phyloP scores from a whole-genome alignment of 164 flowering plant species.

The Berberis vulgaris region DNA sequence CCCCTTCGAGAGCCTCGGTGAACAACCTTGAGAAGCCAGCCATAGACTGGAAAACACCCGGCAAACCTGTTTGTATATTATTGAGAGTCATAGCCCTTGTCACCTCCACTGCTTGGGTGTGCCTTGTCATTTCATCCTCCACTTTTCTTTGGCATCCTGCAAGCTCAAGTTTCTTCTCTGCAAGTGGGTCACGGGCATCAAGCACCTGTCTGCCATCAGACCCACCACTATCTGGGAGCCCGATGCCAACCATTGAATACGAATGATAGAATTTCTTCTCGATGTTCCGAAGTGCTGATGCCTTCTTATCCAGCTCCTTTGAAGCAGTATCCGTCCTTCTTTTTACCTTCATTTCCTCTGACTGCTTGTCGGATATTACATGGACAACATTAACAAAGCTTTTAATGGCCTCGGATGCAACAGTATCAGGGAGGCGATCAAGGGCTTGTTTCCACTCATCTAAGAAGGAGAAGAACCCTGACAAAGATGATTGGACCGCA shows the following conservation, averaged over 20 bases:
- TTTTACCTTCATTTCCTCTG: slow-evolving; percentile 75
- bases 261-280: slow-evolving; percentile 86
- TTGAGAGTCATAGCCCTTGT: slow-evolving; percentile 93
- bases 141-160: slow-evolving; percentile 64
- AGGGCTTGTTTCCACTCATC: slow-evolving; percentile 96
- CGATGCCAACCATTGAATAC: slow-evolving; percentile 84
- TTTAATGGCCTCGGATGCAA: slow-evolving; percentile 90
- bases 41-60: slow-evolving; percentile 94
- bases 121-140: slow-evolving; percentile 86
- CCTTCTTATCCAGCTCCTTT: slow-evolving; percentile 85
- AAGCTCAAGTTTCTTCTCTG: slow-evolving; percentile 80
- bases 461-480: slow-evolving; percentile 38
- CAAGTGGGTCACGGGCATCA: slow-evolving; percentile 88
- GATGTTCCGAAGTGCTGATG: slow-evolving; percentile 53
- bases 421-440: slow-evolving; percentile 88
- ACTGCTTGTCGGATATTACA: slow-evolving; percentile 55
- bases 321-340: slow-evolving; percentile 59
- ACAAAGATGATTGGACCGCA: slow-evolving; percentile 9
- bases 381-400: slow-evolving; percentile 87
- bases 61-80: slow-evolving; percentile 90
- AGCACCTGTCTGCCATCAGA: slow-evolving; percentile 41
- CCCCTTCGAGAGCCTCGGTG: slow-evolving; percentile 57
- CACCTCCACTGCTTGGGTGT: slow-evolving; percentile 84
- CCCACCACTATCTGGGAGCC: slow-evolving; percentile 45
- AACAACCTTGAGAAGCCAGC: slow-evolving; percentile 73